phyloP scores from a whole-genome alignment of 495 filamentous ascomycete species.

The Penicillium desertorum region DNA sequence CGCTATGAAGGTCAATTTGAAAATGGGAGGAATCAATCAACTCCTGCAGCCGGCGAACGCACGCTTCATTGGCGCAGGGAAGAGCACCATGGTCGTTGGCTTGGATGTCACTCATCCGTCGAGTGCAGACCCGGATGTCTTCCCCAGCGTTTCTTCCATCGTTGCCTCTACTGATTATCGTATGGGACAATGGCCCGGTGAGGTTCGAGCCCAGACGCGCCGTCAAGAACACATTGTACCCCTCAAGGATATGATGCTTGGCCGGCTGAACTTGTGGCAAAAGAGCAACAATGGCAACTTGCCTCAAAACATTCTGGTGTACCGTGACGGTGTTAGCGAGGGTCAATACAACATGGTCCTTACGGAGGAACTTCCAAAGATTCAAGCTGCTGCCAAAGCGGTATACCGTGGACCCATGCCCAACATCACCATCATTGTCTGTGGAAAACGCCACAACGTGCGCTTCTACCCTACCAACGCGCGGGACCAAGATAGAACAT shows the following conservation, averaged over 20 bases:
- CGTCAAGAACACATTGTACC: conserved; percentile 59
- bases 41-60: conserved; percentile 45
- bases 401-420: conserved; percentile 50
- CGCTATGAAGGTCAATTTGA: conserved; percentile 76
- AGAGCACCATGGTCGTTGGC: conserved; percentile 79
- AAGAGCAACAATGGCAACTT: conserved; percentile 42
- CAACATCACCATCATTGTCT: conserved; percentile 37
- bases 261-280: conserved; percentile 59
- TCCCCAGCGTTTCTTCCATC: conserved; percentile 71
- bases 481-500: conserved; percentile 51
- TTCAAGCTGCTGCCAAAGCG: conserved; percentile 55
- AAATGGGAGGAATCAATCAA: conserved; percentile 76
- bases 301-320: conserved; percentile 74
- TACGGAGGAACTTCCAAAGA: conserved; percentile 46
- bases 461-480: conserved; percentile 67
- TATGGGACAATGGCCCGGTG: conserved; percentile 68
- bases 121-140: conserved; percentile 51
- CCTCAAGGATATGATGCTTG: conserved; percentile 52
- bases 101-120: conserved; percentile 87
- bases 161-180: conserved; percentile 65
- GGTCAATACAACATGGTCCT: conserved; percentile 65
- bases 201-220: conserved; percentile 55
- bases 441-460: conserved; percentile 87
- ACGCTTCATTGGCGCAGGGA: conserved; percentile 51
- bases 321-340: conserved; percentile 85